Base-by-base conservation (phyloP, 352 stramenopile genomes). In the Globisporangium rhizosaccharum region DNA sequence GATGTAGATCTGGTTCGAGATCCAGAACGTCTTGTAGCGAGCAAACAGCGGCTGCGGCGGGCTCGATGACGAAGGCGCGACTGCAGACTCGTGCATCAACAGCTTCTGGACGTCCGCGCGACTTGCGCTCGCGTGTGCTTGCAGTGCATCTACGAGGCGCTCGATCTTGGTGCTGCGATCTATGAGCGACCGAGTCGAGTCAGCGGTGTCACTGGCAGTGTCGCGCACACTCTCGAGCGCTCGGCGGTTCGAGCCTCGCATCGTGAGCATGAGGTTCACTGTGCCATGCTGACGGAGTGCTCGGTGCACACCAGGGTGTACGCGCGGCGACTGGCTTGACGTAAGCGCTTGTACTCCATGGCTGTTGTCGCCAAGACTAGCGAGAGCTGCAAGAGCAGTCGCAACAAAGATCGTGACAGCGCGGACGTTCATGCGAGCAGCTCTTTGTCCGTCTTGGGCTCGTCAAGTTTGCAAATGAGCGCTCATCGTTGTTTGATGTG, bases 1-100 rank as follows among this genome's bases (percentile, higher is more conserved):
- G 33, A 73, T 54, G 36, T 48, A 68, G 46, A 71, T 51, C 56
- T 68, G 58, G 59, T 68, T 71, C 18, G 51, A 50, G 63, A 73
- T 68, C 67, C 67, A 73, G 49, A 71, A 70, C 51, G 52, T 44
- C 66, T 73, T 28, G 20, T 57, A 62, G 26, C 41, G 51, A 23
- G 49, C 18, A 49, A 60, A 71, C 39, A 67, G 37, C 11, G 57
- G 60, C 41, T 58, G 49, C 36, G 36, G 51, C 0, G 47, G 48
- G 33, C 33, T 39, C 7, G 3, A 39, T 11, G 33, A 39, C 33
- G 7, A 11, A 9, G 33, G 10, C 33, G 33, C 9, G 33, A 11
- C 33, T 26, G 23, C 51, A 3, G 52, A 58, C 23, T 68, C 61
- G 10, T 60, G 26, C 18, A 15, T 25, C 15, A 69, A 41, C 20